Percentiles rank a stretch among this genome's conserved stretches.
phyloP scores from a whole-genome alignment of 2,329 filamentous ascomycete genomes.

The Zymoseptoria pseudotritici region DNA sequence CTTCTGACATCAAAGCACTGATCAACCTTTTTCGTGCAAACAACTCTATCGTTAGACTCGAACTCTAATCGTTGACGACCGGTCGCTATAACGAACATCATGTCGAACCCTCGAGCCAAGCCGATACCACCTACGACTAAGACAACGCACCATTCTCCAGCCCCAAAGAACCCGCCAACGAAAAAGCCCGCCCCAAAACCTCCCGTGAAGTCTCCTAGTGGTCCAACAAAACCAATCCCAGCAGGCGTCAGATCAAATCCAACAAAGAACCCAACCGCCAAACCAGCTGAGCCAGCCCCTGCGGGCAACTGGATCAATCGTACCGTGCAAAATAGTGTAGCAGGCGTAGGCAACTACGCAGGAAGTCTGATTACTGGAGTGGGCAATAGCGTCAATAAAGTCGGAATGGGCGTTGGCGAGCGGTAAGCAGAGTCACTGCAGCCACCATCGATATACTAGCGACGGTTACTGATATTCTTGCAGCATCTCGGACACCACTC shows the following conservation, averaged over 20 bases:
- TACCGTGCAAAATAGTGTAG: constrained; percentile 36
- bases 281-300: constrained; percentile 6
- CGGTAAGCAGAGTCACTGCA: constrained; percentile 24
- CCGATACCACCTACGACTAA: constrained; percentile 2
- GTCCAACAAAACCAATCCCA: constrained; percentile 5
- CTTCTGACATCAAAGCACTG: background rate
- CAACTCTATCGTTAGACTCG: background rate
- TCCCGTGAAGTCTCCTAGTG: constrained; percentile 3
- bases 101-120: constrained; percentile 11
- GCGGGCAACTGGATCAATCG: constrained; percentile 41
- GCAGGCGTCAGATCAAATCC: constrained; percentile 6
- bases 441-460: background rate
- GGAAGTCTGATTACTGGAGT: constrained; percentile 37
- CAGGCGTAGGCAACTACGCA: constrained; percentile 38
- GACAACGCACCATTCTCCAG: background rate
- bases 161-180: constrained; percentile 6
- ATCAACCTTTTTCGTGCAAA: background rate
- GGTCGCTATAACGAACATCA: background rate
- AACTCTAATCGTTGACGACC: background rate
- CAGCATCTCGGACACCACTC: constrained; percentile 39
- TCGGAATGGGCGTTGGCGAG: constrained; percentile 38
- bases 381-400: constrained; percentile 41
- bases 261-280: constrained; percentile 9
- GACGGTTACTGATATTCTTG: background rate
- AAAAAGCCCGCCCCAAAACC: constrained; percentile 12